Percentiles rank a stretch among this genome's conserved stretches.
These are phyloP conservation scores for Venturia pyrina DNA, from an alignment of 2,329 filamentous ascomycete species.

Conservation along the genomic window DNA sequence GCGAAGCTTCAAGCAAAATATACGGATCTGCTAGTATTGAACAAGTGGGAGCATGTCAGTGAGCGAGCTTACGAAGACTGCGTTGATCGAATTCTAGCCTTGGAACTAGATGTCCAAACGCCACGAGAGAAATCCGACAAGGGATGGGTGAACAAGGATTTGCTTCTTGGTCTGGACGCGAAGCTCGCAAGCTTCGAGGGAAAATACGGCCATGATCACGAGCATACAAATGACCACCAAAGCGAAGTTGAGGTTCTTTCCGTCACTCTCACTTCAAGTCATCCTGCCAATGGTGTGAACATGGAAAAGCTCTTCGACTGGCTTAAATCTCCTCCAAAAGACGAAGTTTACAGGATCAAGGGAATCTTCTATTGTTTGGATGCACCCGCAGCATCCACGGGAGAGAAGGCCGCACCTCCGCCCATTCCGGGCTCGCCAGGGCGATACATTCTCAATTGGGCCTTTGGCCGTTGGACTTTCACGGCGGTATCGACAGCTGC, in stretches of 20 bases:
- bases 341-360: constrained; percentile 95
- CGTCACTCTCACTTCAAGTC: constrained; percentile 50
- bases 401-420: constrained; percentile 21
- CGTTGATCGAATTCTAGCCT: constrained; percentile 66
- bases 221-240: constrained; percentile 50
- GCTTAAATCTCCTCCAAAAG: constrained; percentile 67
- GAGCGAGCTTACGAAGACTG: constrained; percentile 69
- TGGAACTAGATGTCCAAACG: constrained; percentile 63
- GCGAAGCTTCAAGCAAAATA: constrained; percentile 80
- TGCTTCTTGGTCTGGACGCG: constrained; percentile 82
- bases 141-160: constrained; percentile 65
- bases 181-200: constrained; percentile 51
- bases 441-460: constrained; percentile 94
- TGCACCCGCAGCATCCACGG: constrained; percentile 38
- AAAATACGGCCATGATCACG: constrained; percentile 30
- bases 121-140: constrained; percentile 78
- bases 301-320: constrained; percentile 54
- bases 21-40: constrained; percentile 83
- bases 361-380: constrained; percentile 44
- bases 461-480: constrained; percentile 91
- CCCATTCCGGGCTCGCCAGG: constrained; percentile 30
- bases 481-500: constrained; percentile 43
- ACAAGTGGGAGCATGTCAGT: constrained; percentile 76
- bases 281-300: constrained; percentile 42
- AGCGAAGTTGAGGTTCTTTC: constrained; percentile 86